These are phyloP conservation scores for Panicum hallii DNA, from an alignment of 202 grass and related monocot genomes.

Conservation along the genomic window DNA sequence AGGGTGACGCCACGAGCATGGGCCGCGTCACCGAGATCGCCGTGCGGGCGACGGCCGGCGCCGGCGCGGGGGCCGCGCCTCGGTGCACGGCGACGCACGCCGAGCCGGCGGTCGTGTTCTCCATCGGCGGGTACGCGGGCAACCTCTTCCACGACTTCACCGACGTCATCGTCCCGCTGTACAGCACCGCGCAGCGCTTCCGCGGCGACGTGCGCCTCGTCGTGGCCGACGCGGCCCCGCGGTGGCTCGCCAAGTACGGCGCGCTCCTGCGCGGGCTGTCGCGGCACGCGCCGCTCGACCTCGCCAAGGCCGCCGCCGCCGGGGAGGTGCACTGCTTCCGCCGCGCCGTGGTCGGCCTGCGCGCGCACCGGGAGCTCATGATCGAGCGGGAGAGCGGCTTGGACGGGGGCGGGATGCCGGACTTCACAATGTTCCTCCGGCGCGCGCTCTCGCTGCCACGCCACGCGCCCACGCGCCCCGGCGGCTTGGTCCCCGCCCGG, in stretches of 20 bases:
- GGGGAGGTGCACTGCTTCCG: slow-evolving; percentile 72
- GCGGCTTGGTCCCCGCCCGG: not conserved
- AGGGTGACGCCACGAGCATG: slow-evolving; percentile 67
- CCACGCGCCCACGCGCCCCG: slow-evolving; percentile 32
- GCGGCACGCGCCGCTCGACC: slow-evolving; percentile 48
- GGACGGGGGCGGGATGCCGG: slow-evolving; percentile 52
- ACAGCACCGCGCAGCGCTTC: slow-evolving; percentile 46
- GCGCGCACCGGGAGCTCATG: slow-evolving; percentile 67
- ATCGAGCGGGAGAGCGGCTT: slow-evolving; percentile 49
- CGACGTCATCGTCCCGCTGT: slow-evolving; percentile 75
- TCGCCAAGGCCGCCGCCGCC: slow-evolving; percentile 37
- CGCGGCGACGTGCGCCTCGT: slow-evolving; percentile 61
- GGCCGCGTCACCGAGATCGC: slow-evolving; percentile 52
- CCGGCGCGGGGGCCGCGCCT: slow-evolving; percentile 29
- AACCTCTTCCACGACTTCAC: slow-evolving; percentile 96
- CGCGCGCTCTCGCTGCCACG: slow-evolving; percentile 59
- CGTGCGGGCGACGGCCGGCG: slow-evolving; percentile 24
- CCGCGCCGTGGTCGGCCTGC: slow-evolving; percentile 57
- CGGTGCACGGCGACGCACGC: slow-evolving; percentile 47
- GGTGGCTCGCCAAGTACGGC: slow-evolving; percentile 76
- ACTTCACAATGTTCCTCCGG: slow-evolving; percentile 73
- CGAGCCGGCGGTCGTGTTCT: slow-evolving; percentile 62
- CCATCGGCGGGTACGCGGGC: slow-evolving; percentile 73
- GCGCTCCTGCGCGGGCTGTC: slow-evolving; percentile 63
- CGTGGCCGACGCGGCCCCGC: slow-evolving; percentile 52